A percentile compares a stretch with the other conserved stretches of the same genome.
These are phyloP conservation scores for Bertia moriformis DNA, from an alignment of 2,329 filamentous ascomycete species.

Conservation along the genomic window DNA sequence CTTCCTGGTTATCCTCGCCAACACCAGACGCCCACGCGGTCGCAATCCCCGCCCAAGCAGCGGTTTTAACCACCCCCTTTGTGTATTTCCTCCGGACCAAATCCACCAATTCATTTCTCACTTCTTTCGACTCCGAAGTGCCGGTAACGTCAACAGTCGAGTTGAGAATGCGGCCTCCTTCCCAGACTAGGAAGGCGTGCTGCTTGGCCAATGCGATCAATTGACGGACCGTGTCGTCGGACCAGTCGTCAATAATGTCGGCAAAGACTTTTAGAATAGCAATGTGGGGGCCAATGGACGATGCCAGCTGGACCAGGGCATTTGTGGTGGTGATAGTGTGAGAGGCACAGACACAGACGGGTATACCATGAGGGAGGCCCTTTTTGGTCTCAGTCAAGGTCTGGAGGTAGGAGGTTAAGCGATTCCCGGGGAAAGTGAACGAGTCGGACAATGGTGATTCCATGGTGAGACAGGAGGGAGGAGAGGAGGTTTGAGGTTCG, in stretches of 20 bases:
- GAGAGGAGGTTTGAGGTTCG: neutral
- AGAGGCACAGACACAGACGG: constrained; percentile 30
- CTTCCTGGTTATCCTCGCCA: constrained; percentile 17
- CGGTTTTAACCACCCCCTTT: constrained; percentile 17
- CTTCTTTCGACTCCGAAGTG: constrained; percentile 10
- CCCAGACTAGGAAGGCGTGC: constrained; percentile 22
- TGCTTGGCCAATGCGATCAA: constrained; percentile 16
- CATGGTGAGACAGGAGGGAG: neutral
- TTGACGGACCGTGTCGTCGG: constrained; percentile 31
- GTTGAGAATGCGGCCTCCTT: constrained; percentile 21
- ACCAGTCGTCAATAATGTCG: constrained; percentile 47
- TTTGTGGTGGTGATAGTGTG: constrained; percentile 40
- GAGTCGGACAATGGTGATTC: neutral
- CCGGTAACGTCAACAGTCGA: constrained; percentile 15
- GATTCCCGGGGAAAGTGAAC: neutral
- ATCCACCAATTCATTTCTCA: constrained; percentile 15
- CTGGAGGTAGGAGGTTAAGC: constrained; percentile 13
- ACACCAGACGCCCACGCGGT: constrained; percentile 20
- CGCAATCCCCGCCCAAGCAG: constrained; percentile 19
- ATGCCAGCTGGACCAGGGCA: constrained; percentile 36
- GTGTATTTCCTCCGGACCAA: constrained; percentile 20
- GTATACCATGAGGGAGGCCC: constrained; percentile 18
- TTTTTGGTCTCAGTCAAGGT: constrained; percentile 15
- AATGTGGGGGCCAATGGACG: constrained; percentile 43
- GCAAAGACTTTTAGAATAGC: constrained; percentile 46